Evolutionary conservation across 257 asterid genomes (phyloP).

Genomic region (Schizonepeta tenuifolia): DNA sequence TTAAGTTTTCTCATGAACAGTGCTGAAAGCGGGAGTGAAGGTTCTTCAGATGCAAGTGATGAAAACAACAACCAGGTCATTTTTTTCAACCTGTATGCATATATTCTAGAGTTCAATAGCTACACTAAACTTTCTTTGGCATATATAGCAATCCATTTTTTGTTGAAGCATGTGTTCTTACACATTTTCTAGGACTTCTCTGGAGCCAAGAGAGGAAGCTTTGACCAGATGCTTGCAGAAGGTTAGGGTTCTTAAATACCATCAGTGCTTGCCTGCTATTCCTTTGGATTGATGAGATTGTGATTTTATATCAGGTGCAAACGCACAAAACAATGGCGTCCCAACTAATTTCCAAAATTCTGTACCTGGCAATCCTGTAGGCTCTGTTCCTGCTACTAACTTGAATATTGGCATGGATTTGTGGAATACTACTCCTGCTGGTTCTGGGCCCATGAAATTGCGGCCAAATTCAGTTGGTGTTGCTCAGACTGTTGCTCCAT

Average conservation of each 20-base stretch:
- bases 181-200: constrained; percentile 58
- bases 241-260: constrained; percentile 51
- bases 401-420: constrained; percentile 88
- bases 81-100: constrained; percentile 16
- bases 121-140: not conserved
- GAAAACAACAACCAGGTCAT: constrained; percentile 70
- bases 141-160: constrained; percentile 1
- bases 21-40: constrained; percentile 90
- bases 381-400: constrained; percentile 69
- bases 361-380: constrained; percentile 73
- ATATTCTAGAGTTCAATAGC: constrained; percentile 2
- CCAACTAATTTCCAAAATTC: constrained; percentile 55
- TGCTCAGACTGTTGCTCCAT: constrained; percentile 52
- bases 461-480: constrained; percentile 59
- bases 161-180: constrained; percentile 34
- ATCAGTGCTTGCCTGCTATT: constrained; percentile 13
- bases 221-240: constrained; percentile 93
- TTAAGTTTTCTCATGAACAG: constrained; percentile 52
- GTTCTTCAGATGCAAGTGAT: constrained; percentile 84
- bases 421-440: constrained; percentile 82
- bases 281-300: constrained; percentile 17
- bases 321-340: constrained; percentile 58
- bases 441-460: constrained; percentile 62
- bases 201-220: constrained; percentile 82
- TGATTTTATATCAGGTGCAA: constrained; percentile 59